Base-by-base conservation (phyloP, 1,139 yeast genomes). In the Nakaseomyces glabratus region DNA sequence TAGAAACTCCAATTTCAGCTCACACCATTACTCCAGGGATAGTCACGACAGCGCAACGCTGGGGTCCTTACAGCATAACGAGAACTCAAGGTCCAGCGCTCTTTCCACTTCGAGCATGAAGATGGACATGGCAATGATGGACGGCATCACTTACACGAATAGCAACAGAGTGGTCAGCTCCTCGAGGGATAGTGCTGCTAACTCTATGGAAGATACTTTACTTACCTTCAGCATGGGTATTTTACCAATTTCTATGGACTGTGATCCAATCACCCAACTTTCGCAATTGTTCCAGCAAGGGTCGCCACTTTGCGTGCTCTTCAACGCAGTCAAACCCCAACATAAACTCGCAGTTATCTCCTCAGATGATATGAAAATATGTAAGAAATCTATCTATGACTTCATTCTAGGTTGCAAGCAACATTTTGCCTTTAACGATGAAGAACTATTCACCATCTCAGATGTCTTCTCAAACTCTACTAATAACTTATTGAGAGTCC, bases 281-380 rank as follows among this genome's bases (percentile, higher is more conserved):
- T 84, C 95, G 76, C 79, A 84, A 48, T 65, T 90, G 31, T 79
- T 90, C 51, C 93, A 90, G 49, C 86, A 82, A 50, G 98, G 98
- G 6, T 81, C 94, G 2, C 94, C 97, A 5, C 67, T 90, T 33
- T 88, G 98, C 58, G 71, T 84, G 32, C 63, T 90, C 6, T 84
- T 81, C 65, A 88, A 90, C 60, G 49, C 66, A 47, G 56, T 68
- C 41, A 52, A 64, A 51, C 60, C 66, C 37, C 52, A 61, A 46
- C 45, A 58, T 53, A 45, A 66, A 50, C 42, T 65, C 47, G 63
- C 76, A 42, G 68, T 78, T 24, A 70, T 78, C 7, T 71, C 77
- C 12, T 74, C 84, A 21, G 90, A 80, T 52, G 96, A 88, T 55
- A 57, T 82, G 46, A 76, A 86, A 52, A 72, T 81, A 35, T 84